Conservation (phyloP, 176 grass and related monocot species). For the Carex myosuroides region DNA sequence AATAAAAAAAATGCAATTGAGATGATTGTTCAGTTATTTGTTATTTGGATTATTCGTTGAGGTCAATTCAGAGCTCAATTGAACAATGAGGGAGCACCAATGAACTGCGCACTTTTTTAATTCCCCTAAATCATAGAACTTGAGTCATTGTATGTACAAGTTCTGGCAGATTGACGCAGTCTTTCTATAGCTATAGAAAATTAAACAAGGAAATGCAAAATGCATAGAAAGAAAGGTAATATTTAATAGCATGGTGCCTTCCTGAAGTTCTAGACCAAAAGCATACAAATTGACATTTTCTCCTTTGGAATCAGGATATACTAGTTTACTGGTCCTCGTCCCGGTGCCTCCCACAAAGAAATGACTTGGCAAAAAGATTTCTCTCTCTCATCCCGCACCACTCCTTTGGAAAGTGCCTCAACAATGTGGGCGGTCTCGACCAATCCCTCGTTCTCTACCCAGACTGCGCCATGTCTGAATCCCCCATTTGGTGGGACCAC, state of each 20-base stretch:
- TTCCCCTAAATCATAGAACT: background rate
- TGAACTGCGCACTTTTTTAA: background rate
- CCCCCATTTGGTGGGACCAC: constrained; percentile 80
- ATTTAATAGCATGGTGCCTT: background rate
- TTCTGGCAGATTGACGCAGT: background rate
- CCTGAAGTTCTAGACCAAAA: background rate
- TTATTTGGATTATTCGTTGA: background rate
- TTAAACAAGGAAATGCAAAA: constrained; percentile 1
- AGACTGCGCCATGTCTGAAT: constrained; percentile 38
- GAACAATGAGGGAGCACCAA: background rate
- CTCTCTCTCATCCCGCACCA: constrained; percentile 61
- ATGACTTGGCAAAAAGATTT: constrained; percentile 55
- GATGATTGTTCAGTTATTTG: background rate
- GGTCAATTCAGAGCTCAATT: background rate
- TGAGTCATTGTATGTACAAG: background rate
- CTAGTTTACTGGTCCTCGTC: constrained; percentile 98
- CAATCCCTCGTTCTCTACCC: constrained; percentile 64
- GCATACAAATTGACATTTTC: constrained; percentile 15
- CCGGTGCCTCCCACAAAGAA: constrained; percentile 64
- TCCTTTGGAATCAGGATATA: constrained; percentile 46
- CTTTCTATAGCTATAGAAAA: background rate
- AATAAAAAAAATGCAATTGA: background rate
- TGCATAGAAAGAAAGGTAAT: background rate
- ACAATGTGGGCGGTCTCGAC: constrained; percentile 75
- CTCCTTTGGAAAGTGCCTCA: constrained; percentile 86